A percentile compares a stretch with the other conserved stretches of the same genome.
Evolutionary conservation across 192 early-diverging fungal species (phyloP).

Genomic region (Backusella tuberculispora): DNA sequence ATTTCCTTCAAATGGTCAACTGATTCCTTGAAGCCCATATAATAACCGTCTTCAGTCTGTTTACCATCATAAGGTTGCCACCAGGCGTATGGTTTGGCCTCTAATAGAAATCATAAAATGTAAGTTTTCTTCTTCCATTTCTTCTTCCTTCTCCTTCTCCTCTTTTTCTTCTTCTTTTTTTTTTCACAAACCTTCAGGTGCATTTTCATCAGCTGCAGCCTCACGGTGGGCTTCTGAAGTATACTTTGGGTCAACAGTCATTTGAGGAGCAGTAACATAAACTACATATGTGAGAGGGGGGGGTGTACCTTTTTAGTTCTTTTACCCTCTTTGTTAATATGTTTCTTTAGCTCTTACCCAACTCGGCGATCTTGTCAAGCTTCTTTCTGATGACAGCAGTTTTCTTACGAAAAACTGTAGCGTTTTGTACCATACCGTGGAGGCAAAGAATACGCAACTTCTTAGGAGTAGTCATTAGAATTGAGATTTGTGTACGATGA

Average conservation of each 20-base stretch:
- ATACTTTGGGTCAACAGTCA: slow-evolving; percentile 48
- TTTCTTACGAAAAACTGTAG: slow-evolving; percentile 54
- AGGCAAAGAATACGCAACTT: slow-evolving; percentile 57
- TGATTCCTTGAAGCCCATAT: slow-evolving; percentile 51
- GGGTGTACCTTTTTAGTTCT: background rate
- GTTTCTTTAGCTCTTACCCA: slow-evolving; percentile 39
- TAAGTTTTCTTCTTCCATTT: background rate
- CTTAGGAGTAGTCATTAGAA: slow-evolving; percentile 1
- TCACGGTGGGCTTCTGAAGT: slow-evolving; percentile 47
- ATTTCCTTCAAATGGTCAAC: slow-evolving; percentile 43
- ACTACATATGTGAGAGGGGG: slow-evolving; percentile 29
- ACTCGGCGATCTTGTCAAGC: slow-evolving; percentile 53
- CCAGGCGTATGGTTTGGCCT: slow-evolving; percentile 46
- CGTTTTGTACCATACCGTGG: slow-evolving; percentile 59
- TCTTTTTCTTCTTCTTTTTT: background rate
- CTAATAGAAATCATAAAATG: slow-evolving; percentile 17
- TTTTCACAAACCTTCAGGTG: slow-evolving; percentile 40
- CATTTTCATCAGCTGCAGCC: slow-evolving; percentile 37
- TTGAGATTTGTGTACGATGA: background rate
- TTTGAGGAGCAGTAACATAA: slow-evolving; percentile 56
- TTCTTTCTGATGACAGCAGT: slow-evolving; percentile 54
- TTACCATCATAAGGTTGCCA: slow-evolving; percentile 44
- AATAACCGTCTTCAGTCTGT: slow-evolving; percentile 27
- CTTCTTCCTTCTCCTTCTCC: background rate
- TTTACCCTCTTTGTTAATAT: background rate